phyloP scores from a whole-genome alignment of 164 flowering plant species.

The Tetrastigma voinierianum region DNA sequence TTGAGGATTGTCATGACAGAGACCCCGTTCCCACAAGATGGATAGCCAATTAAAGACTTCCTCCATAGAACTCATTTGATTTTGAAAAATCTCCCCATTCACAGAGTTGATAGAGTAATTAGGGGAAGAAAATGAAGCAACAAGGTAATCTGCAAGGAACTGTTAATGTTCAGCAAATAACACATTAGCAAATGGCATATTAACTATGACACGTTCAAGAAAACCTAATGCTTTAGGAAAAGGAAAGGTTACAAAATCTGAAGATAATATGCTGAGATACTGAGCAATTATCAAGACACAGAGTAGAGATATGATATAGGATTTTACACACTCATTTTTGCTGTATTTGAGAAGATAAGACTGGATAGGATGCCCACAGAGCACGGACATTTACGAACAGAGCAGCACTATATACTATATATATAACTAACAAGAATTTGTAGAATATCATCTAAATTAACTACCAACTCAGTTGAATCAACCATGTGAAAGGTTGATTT shows the following conservation, averaged over 20 bases:
- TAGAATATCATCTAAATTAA: no score
- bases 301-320: no score
- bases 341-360: no score
- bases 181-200: neutral
- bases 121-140: slow-evolving; percentile 45
- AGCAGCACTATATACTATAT: no score
- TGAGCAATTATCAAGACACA: no score
- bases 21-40: slow-evolving; percentile 85
- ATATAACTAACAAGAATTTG: no score
- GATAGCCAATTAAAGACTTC: slow-evolving; percentile 72
- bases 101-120: slow-evolving; percentile 21
- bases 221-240: neutral
- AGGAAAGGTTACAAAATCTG: neutral
- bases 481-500: no score
- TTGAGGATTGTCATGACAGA: slow-evolving; percentile 89
- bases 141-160: slow-evolving; percentile 49
- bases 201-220: neutral
- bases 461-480: no score
- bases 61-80: slow-evolving; percentile 39
- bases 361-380: no score
- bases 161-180: slow-evolving; percentile 3
- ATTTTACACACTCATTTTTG: no score
- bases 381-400: no score
- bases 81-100: slow-evolving; percentile 23
- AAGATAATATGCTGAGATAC: no score